Percentiles rank a stretch among this genome's conserved stretches.
These are phyloP conservation scores for Ceratocystis alfenasii DNA, from an alignment of 2,329 filamentous ascomycete species.

Conservation along the genomic window DNA sequence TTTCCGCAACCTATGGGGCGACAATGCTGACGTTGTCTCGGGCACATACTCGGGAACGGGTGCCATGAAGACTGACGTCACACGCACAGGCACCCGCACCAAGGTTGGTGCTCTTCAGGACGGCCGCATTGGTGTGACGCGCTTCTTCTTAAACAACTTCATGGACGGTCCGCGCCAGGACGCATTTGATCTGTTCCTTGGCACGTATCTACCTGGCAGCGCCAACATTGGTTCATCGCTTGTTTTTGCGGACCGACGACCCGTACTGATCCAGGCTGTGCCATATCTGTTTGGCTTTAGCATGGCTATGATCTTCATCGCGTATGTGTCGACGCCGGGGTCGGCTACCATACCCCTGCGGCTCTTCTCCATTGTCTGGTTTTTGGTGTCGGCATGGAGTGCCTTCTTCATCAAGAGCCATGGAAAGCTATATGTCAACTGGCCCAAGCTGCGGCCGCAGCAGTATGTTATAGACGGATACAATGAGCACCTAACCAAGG, in stretches of 20 bases:
- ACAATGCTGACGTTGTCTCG: conserved; percentile 93
- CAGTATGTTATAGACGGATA: conserved; percentile 79
- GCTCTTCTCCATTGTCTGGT: conserved; percentile 69
- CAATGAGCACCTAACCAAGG: conserved; percentile 71
- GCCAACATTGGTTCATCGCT: conserved; percentile 58
- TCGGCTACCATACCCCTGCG: conserved; percentile 69
- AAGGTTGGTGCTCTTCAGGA: conserved; percentile 77
- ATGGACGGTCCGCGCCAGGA: conserved; percentile 87
- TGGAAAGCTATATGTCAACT: conserved; percentile 93
- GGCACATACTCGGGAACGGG: conserved; percentile 90
- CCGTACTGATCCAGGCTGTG: conserved; percentile 80
- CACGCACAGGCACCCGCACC: conserved; percentile 81
- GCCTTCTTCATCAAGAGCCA: conserved; percentile 67
- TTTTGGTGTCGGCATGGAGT: conserved; percentile 57
- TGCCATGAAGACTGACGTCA: conserved; percentile 95
- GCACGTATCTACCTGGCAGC: conserved; percentile 64
- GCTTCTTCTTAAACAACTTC: conserved; percentile 92
- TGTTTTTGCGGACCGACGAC: conserved; percentile 74
- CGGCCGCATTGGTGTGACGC: conserved; percentile 71
- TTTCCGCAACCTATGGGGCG: conserved; percentile 96
- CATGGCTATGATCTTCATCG: conserved; percentile 68
- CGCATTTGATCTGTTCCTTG: conserved; percentile 87
- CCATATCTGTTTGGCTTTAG: conserved; percentile 83
- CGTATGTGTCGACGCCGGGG: conserved; percentile 60
- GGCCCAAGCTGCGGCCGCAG: conserved; percentile 89